Conservation (phyloP, 805 yeast species). For the Wickerhamiella parazyma region DNA sequence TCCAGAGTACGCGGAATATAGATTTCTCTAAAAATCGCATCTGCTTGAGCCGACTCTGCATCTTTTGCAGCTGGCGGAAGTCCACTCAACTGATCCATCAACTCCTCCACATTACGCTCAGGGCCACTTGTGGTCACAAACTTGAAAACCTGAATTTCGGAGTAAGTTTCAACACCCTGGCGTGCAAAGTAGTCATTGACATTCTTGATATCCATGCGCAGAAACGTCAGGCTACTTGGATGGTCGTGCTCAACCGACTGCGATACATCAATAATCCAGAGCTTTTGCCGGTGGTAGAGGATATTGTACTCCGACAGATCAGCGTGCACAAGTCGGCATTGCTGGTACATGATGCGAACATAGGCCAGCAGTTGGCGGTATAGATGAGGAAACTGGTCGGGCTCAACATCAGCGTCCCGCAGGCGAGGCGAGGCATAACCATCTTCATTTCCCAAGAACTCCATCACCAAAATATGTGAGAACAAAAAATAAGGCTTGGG, state of each 20-base stretch:
- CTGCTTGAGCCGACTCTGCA: slow-evolving; percentile 46
- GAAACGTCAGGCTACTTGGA: slow-evolving; percentile 87
- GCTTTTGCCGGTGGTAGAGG: slow-evolving; percentile 55
- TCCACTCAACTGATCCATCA: slow-evolving; percentile 17
- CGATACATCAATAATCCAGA: slow-evolving; percentile 89
- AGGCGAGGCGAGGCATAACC: slow-evolving; percentile 88
- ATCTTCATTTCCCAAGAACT: slow-evolving; percentile 56
- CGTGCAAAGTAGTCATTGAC: slow-evolving; percentile 76
- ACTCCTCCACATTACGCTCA: slow-evolving; percentile 24
- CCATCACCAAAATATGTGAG: slow-evolving; percentile 90
- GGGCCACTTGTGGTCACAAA: slow-evolving; percentile 42
- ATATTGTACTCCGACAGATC: slow-evolving; percentile 93
- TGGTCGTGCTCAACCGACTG: slow-evolving; percentile 97
- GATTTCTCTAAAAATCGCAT: slow-evolving; percentile 75
- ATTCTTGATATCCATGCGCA: slow-evolving; percentile 95
- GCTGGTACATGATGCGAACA: slow-evolving; percentile 77
- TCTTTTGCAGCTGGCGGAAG: slow-evolving; percentile 22
- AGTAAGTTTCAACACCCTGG: slow-evolving; percentile 59
- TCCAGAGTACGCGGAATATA: slow-evolving; percentile 58
- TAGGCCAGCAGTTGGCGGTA: slow-evolving; percentile 71
- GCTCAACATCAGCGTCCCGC: slow-evolving; percentile 62
- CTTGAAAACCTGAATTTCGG: slow-evolving; percentile 71
- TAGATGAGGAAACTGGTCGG: slow-evolving; percentile 44
- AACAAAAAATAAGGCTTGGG: slow-evolving; percentile 86
- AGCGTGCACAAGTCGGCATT: slow-evolving; percentile 87